Evolutionary conservation across 1,284 basidiomycete species (phyloP).

Genomic region (Fomitopsis palustris): DNA sequence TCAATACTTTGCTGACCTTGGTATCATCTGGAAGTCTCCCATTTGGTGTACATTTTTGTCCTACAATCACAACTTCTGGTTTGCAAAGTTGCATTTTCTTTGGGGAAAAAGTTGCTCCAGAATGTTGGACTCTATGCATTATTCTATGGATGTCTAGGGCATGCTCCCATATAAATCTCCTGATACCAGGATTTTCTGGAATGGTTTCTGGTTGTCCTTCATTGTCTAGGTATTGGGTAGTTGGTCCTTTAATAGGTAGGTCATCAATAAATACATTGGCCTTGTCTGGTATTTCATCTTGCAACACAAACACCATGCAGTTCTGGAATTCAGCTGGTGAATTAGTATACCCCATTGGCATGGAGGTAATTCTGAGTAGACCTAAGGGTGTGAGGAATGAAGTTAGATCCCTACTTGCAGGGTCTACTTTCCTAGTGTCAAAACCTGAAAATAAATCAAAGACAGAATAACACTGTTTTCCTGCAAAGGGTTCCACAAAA

Average conservation of each 20-base stretch:
- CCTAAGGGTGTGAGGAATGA: slow-evolving; percentile 16
- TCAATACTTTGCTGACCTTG: slow-evolving; percentile 25
- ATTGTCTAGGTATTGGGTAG: slow-evolving; percentile 6
- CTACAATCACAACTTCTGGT: slow-evolving; percentile 21
- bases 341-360: slow-evolving; percentile 39
- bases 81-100: slow-evolving; percentile 14
- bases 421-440: slow-evolving; percentile 16
- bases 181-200: slow-evolving; percentile 18
- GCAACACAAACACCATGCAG: slow-evolving; percentile 30
- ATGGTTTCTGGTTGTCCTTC: background rate
- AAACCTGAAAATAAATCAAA: slow-evolving; percentile 22
- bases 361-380: slow-evolving; percentile 15
- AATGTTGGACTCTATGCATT: slow-evolving; percentile 25
- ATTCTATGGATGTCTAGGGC: slow-evolving; percentile 26
- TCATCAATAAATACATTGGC: slow-evolving; percentile 4
- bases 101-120: slow-evolving; percentile 20
- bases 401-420: slow-evolving; percentile 24
- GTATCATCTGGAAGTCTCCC: slow-evolving; percentile 20
- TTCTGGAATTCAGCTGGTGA: slow-evolving; percentile 32
- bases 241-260: slow-evolving; percentile 4
- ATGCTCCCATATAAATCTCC: slow-evolving; percentile 31
- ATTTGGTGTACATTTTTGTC: slow-evolving; percentile 24
- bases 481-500: slow-evolving; percentile 24
- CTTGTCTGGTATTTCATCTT: slow-evolving; percentile 26
- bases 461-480: slow-evolving; percentile 16